These are phyloP conservation scores for Suillus alpinus DNA, from an alignment of 768 basidiomycete species.

Conservation along the genomic window DNA sequence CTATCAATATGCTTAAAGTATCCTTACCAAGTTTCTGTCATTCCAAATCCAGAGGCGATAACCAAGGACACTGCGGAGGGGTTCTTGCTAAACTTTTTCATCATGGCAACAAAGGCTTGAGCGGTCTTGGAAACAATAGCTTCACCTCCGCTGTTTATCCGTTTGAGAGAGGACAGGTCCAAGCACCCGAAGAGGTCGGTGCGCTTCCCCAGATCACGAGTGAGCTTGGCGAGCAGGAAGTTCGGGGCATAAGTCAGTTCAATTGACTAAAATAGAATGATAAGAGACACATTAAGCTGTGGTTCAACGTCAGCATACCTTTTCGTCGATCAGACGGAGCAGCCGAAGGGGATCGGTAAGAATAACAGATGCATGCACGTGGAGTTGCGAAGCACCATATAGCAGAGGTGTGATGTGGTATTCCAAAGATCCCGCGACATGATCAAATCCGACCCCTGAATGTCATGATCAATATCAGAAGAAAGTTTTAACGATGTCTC, in stretches of 20 bases:
- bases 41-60: constrained; percentile 33
- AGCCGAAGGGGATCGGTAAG: constrained; percentile 20
- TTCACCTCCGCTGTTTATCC: constrained; percentile 42
- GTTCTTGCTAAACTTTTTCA: constrained; percentile 25
- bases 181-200: constrained; percentile 24
- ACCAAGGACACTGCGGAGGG: constrained; percentile 10
- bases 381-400: constrained; percentile 26
- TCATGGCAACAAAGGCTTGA: constrained; percentile 31
- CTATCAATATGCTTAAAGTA: neutral
- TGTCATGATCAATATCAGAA: neutral
- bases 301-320: constrained; percentile 24
- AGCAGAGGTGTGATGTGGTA: constrained; percentile 37
- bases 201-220: constrained; percentile 30
- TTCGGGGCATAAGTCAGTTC: constrained; percentile 37
- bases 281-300: constrained; percentile 13
- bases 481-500: neutral
- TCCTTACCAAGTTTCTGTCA: constrained; percentile 42
- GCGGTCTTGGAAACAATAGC: constrained; percentile 39
- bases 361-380: constrained; percentile 22
- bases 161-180: constrained; percentile 32
- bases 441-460: constrained; percentile 44
- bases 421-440: constrained; percentile 42
- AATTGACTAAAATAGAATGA: constrained; percentile 21
- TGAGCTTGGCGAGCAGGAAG: constrained; percentile 39
- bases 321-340: constrained; percentile 34